phyloP scores from a whole-genome alignment of 345 rosid species.

The Dipteronia dyeriana region DNA sequence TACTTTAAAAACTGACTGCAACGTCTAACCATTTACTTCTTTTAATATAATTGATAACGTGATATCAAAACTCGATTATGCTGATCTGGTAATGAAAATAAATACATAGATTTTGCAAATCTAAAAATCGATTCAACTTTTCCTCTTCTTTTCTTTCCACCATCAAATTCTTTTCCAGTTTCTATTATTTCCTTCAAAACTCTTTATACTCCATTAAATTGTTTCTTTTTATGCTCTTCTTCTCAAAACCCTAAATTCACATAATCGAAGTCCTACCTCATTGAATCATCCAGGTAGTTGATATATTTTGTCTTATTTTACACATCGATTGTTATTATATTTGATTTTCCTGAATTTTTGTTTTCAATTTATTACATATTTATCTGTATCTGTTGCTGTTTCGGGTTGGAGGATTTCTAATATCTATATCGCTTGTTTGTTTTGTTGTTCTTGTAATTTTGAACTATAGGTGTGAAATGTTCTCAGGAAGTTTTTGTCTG shows the following conservation, averaged over 20 bases:
- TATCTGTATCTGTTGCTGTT: too few species aligned
- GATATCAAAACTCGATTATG: too few species aligned
- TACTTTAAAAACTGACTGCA: too few species aligned
- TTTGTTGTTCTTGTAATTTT: not conserved
- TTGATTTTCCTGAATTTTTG: not conserved
- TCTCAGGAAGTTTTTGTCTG: not conserved
- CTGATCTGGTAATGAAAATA: too few species aligned
- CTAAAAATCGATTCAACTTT: too few species aligned
- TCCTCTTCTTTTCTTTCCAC: too few species aligned
- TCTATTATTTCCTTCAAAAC: too few species aligned
- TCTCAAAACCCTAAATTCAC: conserved; percentile 22
- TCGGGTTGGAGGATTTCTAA: not conserved
- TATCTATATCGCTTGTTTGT: not conserved
- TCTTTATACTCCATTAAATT: too few species aligned
- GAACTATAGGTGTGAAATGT: not conserved
- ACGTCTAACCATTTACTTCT: too few species aligned
- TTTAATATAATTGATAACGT: too few species aligned
- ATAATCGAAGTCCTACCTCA: not conserved
- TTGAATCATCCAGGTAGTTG: conserved; percentile 17
- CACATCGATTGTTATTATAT: not conserved
- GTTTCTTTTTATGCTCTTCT: not conserved
- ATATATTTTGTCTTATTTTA: not conserved
- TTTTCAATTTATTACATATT: not conserved
- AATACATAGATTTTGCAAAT: too few species aligned
- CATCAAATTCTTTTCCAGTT: too few species aligned